A percentile compares a stretch with the other conserved stretches of the same genome.
These are phyloP conservation scores for Phaeoacremonium minimum DNA, from an alignment of 2,329 filamentous ascomycete species.

Conservation along the genomic window DNA sequence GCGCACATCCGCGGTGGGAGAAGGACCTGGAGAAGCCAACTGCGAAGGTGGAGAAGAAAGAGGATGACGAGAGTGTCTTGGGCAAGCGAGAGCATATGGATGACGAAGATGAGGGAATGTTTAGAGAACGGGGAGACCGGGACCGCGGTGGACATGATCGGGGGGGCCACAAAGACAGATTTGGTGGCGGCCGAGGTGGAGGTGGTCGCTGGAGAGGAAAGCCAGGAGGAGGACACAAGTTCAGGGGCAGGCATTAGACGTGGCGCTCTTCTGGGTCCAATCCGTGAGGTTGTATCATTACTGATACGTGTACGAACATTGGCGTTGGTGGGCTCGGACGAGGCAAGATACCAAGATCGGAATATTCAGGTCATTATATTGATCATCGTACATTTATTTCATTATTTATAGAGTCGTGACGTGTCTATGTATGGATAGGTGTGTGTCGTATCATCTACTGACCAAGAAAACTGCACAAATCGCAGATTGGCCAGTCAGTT, in stretches of 20 bases:
- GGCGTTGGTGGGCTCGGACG: too few species aligned
- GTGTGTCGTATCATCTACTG: too few species aligned
- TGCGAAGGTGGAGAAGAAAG: constrained; percentile 61
- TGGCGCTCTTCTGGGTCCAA: too few species aligned
- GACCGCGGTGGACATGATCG: constrained; percentile 16
- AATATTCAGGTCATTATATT: too few species aligned
- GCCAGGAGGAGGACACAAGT: constrained; percentile 16
- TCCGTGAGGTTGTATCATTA: too few species aligned
- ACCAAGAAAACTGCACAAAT: background rate
- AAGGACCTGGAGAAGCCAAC: constrained; percentile 72
- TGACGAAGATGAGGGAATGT: constrained; percentile 22
- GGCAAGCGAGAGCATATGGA: constrained; percentile 22
- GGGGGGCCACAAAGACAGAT: constrained; percentile 22
- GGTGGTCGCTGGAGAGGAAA: constrained; percentile 26
- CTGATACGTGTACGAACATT: too few species aligned
- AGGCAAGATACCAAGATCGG: too few species aligned
- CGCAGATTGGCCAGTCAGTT: constrained; percentile 1
- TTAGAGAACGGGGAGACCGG: constrained; percentile 31
- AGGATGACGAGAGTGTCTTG: constrained; percentile 53
- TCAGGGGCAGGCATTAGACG: constrained; percentile 15
- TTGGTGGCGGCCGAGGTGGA: constrained; percentile 18
- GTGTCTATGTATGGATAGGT: background rate
- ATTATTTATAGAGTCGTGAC: background rate
- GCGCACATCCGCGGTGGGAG: constrained; percentile 79
- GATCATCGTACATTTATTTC: too few species aligned